Base-by-base conservation (phyloP, 805 yeast species). In the Candida fluviatilis region DNA sequence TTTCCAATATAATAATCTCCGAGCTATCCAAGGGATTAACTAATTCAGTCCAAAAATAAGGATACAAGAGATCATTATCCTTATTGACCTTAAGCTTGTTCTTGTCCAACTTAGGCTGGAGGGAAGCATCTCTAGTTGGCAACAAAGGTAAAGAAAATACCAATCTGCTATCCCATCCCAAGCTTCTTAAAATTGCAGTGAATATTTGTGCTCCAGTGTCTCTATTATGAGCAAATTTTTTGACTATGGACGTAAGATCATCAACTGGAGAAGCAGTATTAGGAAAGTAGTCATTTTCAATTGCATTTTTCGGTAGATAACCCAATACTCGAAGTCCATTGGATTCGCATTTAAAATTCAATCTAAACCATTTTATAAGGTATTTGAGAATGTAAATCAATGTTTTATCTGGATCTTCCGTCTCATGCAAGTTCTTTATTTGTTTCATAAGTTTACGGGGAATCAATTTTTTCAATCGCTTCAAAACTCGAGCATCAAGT, bases 41-140 rank as follows among this genome's bases (percentile, higher is more conserved):
- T 3, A 62, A 38, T 38, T 62, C 68, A 5, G 64, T 60, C 68
- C 68, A 62, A 38, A 43, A 62, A 41, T 62, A 62, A 1, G 68
- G 68, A 37, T 57, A 62, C 5, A 62, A 39, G 8, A 62, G 42
- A 41, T 62, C 68, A 39, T 49, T 47, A 33, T 62, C 68, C 33
- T 52, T 55, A 29, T 56, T 61, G 4, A 43, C 31, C 8, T 38
- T 31, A 1, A 58, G 38, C 17, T 48, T 52, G 2, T 39, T 37
- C n/a, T 27, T 31, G 31, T 58, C 55, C 5, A 51, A 30, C 23
- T 47, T 46, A 2, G 66, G 66, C 37, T 59, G 66, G 2, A 35
- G 31, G 17, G 6, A 10, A 13, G 24, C 7, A 13, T 16, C 18
- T 15, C 24, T 30, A 1, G 18, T 15, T 3, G 23, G 23, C 14